phyloP scores from a whole-genome alignment of 768 basidiomycete genomes.

The Psilocybe azurescens region DNA sequence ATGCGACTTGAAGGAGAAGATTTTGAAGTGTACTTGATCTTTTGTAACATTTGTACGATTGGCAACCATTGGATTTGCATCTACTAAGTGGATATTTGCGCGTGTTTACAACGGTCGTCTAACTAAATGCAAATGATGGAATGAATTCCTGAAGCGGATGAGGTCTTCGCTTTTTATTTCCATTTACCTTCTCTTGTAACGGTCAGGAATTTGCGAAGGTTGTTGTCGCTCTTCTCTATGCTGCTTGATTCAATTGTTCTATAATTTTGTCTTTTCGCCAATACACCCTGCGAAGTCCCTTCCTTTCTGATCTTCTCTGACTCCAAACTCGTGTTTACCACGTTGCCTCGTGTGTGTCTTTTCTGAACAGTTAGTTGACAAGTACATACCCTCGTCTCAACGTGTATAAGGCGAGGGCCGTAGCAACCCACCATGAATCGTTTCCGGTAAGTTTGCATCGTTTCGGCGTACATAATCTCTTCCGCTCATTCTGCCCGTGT shows the following conservation, averaged over 20 bases:
- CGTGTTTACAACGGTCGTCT: constrained; percentile 12
- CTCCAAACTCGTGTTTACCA: constrained; percentile 73
- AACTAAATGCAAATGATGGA: not conserved
- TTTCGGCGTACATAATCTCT: constrained; percentile 8
- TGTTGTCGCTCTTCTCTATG: constrained; percentile 9
- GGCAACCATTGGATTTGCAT: not conserved
- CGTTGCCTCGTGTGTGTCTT: constrained; percentile 62
- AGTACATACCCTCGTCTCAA: constrained; percentile 40
- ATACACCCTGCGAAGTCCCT: constrained; percentile 34
- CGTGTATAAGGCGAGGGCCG: constrained; percentile 73
- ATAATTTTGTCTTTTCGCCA: constrained; percentile 16
- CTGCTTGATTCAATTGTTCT: constrained; percentile 12
- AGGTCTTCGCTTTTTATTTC: constrained; percentile 3
- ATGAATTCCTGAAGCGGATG: constrained; percentile 3
- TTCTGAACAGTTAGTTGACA: constrained; percentile 39
- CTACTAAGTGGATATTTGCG: constrained; percentile 11
- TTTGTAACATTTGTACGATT: constrained; percentile 1
- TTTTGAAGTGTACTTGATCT: not conserved
- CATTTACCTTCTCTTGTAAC: not conserved
- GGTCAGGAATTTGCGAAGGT: not conserved
- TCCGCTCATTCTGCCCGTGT: constrained; percentile 6
- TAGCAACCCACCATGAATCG: constrained; percentile 63
- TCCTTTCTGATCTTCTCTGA: constrained; percentile 36
- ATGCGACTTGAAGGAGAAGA: constrained; percentile 20
- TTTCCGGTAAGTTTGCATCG: constrained; percentile 69